A percentile compares a stretch with the other conserved stretches of the same genome.
Conservation (phyloP, 2,329 filamentous ascomycete species). For the Colletotrichum caudatum region DNA sequence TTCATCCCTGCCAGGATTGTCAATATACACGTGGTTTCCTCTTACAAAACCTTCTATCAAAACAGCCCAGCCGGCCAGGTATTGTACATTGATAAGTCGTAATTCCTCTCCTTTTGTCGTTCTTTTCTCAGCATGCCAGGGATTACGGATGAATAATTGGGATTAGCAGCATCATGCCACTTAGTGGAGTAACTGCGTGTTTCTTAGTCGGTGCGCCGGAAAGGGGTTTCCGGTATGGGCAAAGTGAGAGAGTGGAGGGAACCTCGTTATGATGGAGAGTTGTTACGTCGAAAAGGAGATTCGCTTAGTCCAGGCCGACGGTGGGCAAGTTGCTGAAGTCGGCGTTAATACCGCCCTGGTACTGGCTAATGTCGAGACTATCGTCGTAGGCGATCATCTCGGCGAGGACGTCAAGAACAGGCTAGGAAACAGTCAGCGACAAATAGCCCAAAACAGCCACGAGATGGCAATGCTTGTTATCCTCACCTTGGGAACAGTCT, state of each 20-base stretch:
- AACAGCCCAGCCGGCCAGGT: slow-evolving; percentile 52
- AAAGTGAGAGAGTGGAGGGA: slow-evolving; percentile 31
- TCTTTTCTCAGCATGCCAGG: slow-evolving; percentile 30
- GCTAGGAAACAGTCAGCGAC: slow-evolving; percentile 61
- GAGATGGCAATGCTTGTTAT: neutral
- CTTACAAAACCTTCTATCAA: slow-evolving; percentile 58
- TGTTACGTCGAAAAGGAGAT: neutral
- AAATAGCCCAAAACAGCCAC: neutral
- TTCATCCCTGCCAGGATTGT: slow-evolving; percentile 36
- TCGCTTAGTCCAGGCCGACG: slow-evolving; percentile 66
- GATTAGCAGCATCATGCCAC: slow-evolving; percentile 24
- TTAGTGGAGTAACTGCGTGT: slow-evolving; percentile 24
- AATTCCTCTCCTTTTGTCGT: slow-evolving; percentile 26
- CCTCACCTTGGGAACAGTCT: slow-evolving; percentile 92
- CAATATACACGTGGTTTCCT: slow-evolving; percentile 42
- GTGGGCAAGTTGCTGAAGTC: slow-evolving; percentile 63
- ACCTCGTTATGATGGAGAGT: slow-evolving; percentile 15
- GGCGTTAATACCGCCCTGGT: slow-evolving; percentile 48
- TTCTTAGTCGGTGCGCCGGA: slow-evolving; percentile 24
- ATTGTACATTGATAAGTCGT: slow-evolving; percentile 54
- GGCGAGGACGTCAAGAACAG: slow-evolving; percentile 93
- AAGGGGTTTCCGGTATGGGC: slow-evolving; percentile 8
- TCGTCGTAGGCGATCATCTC: slow-evolving; percentile 98
- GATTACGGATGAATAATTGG: slow-evolving; percentile 32
- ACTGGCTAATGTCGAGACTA: slow-evolving; percentile 70